A percentile compares a stretch with the other conserved stretches of the same genome.
These are phyloP conservation scores for Leucaena leucocephala DNA, from an alignment of 306 rosid species.

Conservation along the genomic window DNA sequence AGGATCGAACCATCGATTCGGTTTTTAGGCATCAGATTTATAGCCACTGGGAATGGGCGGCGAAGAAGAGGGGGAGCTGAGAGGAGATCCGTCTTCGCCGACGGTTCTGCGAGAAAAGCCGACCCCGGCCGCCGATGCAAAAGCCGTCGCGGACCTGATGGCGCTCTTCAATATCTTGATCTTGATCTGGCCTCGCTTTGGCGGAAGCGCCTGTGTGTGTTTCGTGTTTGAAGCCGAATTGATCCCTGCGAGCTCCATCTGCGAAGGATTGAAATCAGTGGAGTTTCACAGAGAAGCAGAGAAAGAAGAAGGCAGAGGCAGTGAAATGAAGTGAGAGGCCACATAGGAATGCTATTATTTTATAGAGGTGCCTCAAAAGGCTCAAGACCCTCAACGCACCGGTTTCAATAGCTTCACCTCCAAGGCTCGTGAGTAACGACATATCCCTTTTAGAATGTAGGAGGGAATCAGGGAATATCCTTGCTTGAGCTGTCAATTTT, in stretches of 20 bases:
- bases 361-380: background rate
- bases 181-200: slow-evolving; percentile 48
- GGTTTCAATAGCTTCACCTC: background rate
- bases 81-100: slow-evolving; percentile 25
- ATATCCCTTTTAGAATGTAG: background rate
- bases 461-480: background rate
- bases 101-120: background rate
- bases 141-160: background rate
- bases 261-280: background rate
- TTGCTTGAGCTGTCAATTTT: background rate
- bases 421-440: background rate
- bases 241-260: background rate
- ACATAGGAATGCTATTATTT: background rate
- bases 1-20: background rate
- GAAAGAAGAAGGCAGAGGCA: background rate
- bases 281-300: background rate
- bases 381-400: background rate
- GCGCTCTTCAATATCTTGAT: slow-evolving; percentile 27
- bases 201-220: slow-evolving; percentile 12
- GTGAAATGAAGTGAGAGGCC: background rate
- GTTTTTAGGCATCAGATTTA: too few species aligned
- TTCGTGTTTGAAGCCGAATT: background rate
- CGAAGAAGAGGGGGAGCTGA: slow-evolving; percentile 29
- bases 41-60: slow-evolving; percentile 28
- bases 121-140: background rate